A percentile compares a stretch with the other conserved stretches of the same genome.
phyloP scores from a whole-genome alignment of 1,139 yeast genomes.

The Lodderomyces metapsilosis region DNA sequence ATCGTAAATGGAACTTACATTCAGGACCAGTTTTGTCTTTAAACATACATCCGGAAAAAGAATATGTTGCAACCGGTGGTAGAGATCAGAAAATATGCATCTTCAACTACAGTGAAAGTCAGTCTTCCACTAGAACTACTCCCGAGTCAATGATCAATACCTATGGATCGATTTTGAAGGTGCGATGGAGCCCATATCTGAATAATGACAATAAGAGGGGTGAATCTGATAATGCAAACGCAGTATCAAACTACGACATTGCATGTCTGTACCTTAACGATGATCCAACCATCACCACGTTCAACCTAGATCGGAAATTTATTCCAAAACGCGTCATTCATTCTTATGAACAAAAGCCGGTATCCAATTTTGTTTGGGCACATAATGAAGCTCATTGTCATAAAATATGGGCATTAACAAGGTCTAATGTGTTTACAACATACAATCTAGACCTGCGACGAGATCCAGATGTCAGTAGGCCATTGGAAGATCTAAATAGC shows the following conservation, averaged over 20 bases:
- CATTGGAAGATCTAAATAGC: slow-evolving; percentile 53
- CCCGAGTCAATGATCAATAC: slow-evolving; percentile 77
- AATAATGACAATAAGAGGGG: slow-evolving; percentile 15
- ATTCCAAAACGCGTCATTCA: slow-evolving; percentile 71
- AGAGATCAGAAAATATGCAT: slow-evolving; percentile 81
- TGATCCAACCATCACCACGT: slow-evolving; percentile 71
- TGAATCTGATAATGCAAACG: slow-evolving; percentile 14
- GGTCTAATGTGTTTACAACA: slow-evolving; percentile 51
- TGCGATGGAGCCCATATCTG: slow-evolving; percentile 58
- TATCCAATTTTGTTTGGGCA: slow-evolving; percentile 48
- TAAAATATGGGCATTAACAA: slow-evolving; percentile 42
- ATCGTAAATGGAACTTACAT: slow-evolving; percentile 81
- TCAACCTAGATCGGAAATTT: slow-evolving; percentile 70
- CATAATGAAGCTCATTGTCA: slow-evolving; percentile 23
- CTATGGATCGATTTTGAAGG: slow-evolving; percentile 74
- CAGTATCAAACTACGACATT: slow-evolving; percentile 54
- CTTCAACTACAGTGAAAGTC: slow-evolving; percentile 57
- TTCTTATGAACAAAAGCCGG: slow-evolving; percentile 47
- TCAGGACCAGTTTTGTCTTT: slow-evolving; percentile 87
- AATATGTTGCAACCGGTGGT: slow-evolving; percentile 88
- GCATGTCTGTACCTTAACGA: slow-evolving; percentile 79
- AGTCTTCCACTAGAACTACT: slow-evolving; percentile 31
- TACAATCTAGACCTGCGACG: slow-evolving; percentile 45
- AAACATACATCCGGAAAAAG: slow-evolving; percentile 85
- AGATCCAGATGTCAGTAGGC: slow-evolving; percentile 37